These are phyloP conservation scores for Phialophora chinensis DNA, from an alignment of 2,329 filamentous ascomycete genomes.

Conservation along the genomic window DNA sequence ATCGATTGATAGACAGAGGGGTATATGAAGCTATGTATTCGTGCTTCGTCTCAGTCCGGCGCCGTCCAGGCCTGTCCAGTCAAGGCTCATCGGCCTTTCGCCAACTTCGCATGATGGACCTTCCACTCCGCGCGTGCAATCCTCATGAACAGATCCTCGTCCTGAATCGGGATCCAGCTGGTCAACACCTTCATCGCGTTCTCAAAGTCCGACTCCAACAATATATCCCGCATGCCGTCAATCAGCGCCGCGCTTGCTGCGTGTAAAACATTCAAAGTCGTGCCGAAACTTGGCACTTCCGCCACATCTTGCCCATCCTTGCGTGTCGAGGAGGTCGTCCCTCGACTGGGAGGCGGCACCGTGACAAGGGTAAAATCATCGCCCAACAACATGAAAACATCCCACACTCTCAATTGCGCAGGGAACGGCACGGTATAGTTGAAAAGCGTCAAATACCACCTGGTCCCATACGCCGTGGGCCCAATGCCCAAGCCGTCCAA, in stretches of 20 bases:
- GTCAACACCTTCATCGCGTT: conserved; percentile 97
- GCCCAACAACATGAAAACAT: conserved; percentile 94
- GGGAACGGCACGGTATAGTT: conserved; percentile 95
- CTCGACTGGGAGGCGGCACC: conserved; percentile 38
- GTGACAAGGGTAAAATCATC: conserved; percentile 55
- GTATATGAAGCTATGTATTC: neutral
- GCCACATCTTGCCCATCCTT: neutral
- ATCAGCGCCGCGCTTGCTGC: conserved; percentile 88
- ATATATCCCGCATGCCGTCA: conserved; percentile 83
- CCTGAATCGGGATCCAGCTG: conserved; percentile 89
- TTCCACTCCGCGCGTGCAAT: conserved; percentile 89
- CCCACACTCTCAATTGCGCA: conserved; percentile 94
- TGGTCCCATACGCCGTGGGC: conserved; percentile 89
- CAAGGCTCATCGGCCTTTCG: neutral
- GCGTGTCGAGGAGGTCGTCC: conserved; percentile 30
- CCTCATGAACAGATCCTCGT: conserved; percentile 91
- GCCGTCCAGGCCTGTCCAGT: neutral
- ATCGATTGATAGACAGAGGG: neutral
- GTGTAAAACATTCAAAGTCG: conserved; percentile 84
- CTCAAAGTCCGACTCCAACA: conserved; percentile 93
- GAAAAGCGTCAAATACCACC: conserved; percentile 97
- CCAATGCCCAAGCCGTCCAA: conserved; percentile 79
- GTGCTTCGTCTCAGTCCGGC: neutral
- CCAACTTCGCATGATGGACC: conserved; percentile 50
- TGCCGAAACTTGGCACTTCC: conserved; percentile 51